Percentiles rank a stretch among this genome's conserved stretches.
Conservation (phyloP, 2,329 filamentous ascomycete species). For the Fusarium penzigii region DNA sequence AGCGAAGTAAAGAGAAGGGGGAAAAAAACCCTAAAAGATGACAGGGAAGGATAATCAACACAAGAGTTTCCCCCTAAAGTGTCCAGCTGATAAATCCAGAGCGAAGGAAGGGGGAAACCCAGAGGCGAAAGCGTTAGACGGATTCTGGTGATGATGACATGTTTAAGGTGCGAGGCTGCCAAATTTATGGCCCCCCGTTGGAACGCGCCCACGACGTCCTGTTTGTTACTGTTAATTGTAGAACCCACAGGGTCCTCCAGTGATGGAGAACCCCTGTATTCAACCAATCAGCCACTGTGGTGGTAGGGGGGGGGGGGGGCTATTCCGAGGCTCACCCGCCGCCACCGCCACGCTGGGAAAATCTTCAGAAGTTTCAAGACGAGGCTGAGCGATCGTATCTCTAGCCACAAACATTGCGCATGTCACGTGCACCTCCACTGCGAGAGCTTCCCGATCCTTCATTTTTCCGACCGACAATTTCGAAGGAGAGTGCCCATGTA, state of each 20-base stretch:
- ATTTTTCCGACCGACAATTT: conserved; percentile 38
- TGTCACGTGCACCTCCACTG: conserved; percentile 22
- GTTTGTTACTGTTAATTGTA: conserved; percentile 1
- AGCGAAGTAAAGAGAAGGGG: too few species aligned
- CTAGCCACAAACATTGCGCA: neutral
- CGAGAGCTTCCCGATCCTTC: conserved; percentile 21
- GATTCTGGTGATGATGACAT: conserved; percentile 24
- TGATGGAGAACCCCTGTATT: conserved; percentile 14
- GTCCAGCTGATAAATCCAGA: conserved; percentile 9
- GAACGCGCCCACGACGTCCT: conserved; percentile 4
- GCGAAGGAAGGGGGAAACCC: conserved; percentile 13
- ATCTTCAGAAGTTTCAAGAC: neutral
- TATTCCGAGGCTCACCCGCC: conserved; percentile 5
- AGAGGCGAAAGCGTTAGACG: conserved; percentile 12
- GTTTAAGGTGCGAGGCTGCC: conserved; percentile 24
- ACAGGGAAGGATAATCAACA: neutral
- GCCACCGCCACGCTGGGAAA: conserved; percentile 2
- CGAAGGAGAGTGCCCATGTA: conserved; percentile 16
- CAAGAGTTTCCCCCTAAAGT: conserved; percentile 11
- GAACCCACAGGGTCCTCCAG: conserved; percentile 20
- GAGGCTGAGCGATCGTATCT: neutral
- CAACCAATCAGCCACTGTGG: conserved; percentile 10
- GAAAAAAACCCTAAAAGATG: too few species aligned
- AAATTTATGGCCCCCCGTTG: conserved; percentile 24
- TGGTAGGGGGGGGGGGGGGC: neutral